Conservation (phyloP, 1,284 basidiomycete species). For the Apiotrichum laibachii region DNA sequence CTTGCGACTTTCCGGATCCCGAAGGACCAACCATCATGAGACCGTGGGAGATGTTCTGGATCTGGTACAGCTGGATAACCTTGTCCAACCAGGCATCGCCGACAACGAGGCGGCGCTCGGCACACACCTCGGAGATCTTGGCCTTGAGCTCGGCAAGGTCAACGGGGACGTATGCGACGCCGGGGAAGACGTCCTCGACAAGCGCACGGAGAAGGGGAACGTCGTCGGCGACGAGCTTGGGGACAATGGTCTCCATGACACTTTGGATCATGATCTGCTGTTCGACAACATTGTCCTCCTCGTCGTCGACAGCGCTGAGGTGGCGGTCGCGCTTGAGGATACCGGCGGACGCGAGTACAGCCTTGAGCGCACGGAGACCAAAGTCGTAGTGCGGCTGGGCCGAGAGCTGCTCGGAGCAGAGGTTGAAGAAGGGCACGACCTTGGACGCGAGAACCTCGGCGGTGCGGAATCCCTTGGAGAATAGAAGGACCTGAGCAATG, state of each 20-base stretch:
- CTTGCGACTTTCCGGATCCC: constrained; percentile 94
- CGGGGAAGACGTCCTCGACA: constrained; percentile 95
- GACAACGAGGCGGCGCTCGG: constrained; percentile 76
- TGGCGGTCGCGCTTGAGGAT: constrained; percentile 92
- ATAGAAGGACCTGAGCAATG: constrained; percentile 98
- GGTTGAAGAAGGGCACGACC: constrained; percentile 98
- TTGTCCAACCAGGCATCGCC: constrained; percentile 92
- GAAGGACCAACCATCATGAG: constrained; percentile 99
- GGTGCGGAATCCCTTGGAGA: constrained; percentile 98
- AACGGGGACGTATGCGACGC: constrained; percentile 84
- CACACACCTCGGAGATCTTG: constrained; percentile 83
- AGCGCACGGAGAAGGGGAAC: constrained; percentile 91
- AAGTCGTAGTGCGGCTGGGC: constrained; percentile 99
- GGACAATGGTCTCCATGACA: constrained; percentile 98
- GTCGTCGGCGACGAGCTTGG: constrained; percentile 96
- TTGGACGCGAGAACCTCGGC: constrained; percentile 95
- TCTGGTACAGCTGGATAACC: constrained; percentile 96
- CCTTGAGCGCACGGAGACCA: constrained; percentile 94
- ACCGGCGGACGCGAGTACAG: constrained; percentile 94
- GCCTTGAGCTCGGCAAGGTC: constrained; percentile 79
- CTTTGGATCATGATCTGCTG: constrained; percentile 98
- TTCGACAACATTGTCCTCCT: constrained; percentile 65
- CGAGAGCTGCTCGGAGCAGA: constrained; percentile 94
- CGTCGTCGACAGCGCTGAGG: constrained; percentile 37
- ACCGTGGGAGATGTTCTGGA: constrained; percentile 99